phyloP scores from a whole-genome alignment of 2,329 filamentous ascomycete species.

The Camptophora hylomeconis region DNA sequence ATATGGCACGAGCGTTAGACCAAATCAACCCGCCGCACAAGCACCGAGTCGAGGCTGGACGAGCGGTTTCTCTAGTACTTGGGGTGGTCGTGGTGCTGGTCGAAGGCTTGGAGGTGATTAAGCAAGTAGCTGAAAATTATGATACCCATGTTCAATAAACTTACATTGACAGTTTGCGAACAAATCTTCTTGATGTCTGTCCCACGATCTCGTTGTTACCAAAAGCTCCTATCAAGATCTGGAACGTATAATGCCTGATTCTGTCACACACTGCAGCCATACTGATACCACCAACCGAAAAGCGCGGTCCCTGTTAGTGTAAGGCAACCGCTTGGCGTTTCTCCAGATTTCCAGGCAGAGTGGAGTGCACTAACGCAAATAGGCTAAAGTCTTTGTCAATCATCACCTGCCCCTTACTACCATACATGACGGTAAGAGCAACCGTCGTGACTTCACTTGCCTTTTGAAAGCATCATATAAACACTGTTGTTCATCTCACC shows the following conservation, averaged over 20 bases:
- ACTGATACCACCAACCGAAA: too few relatives aligned
- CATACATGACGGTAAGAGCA: constrained; percentile 70
- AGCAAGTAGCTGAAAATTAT: constrained; percentile 45
- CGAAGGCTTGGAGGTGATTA: constrained; percentile 20
- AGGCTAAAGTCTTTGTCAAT: too few relatives aligned
- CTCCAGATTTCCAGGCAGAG: too few relatives aligned
- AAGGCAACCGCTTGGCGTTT: too few relatives aligned
- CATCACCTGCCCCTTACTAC: too few relatives aligned
- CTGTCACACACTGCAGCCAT: constrained; percentile 76
- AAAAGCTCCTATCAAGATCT: too few relatives aligned
- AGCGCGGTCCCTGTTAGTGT: too few relatives aligned
- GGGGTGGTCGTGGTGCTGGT: constrained; percentile 1
- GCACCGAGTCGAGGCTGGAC: constrained; percentile 12
- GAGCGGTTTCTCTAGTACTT: constrained; percentile 5
- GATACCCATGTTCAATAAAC: constrained; percentile 55
- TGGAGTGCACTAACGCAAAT: too few relatives aligned
- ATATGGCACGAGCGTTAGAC: constrained; percentile 50
- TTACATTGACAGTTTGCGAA: constrained; percentile 72
- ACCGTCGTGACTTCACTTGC: constrained; percentile 42
- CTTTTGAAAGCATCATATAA: not conserved
- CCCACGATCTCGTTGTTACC: too few relatives aligned
- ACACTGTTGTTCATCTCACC: not conserved
- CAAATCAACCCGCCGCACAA: constrained; percentile 16
- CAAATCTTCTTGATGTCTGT: too few relatives aligned
- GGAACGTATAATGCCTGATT: constrained; percentile 85